Evolutionary conservation across 495 filamentous ascomycete species (phyloP).

Genomic region (Aspergillus bertholletiae): DNA sequence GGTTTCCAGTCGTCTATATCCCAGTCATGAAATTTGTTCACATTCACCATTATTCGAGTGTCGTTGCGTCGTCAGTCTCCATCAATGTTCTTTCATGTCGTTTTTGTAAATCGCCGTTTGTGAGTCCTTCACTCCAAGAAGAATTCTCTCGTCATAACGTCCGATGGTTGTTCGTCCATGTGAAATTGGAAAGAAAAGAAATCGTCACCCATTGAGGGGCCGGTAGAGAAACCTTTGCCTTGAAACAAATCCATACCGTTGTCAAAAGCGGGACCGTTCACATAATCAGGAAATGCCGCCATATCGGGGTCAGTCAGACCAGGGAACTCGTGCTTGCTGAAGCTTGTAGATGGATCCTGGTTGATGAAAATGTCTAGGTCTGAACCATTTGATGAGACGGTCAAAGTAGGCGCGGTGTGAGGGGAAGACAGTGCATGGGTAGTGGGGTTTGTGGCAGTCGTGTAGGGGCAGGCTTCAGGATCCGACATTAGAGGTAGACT

Average conservation of each 20-base stretch:
- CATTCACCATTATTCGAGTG: conserved; percentile 15
- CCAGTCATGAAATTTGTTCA: conserved; percentile 16
- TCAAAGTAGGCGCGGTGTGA: conserved; percentile 36
- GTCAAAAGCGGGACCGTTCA: conserved; percentile 30
- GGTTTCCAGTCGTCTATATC: conserved; percentile 19
- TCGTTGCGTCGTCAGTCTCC: conserved; percentile 14
- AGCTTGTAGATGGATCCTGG: conserved; percentile 31
- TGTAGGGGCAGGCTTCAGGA: conserved; percentile 31
- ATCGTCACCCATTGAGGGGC: conserved; percentile 29
- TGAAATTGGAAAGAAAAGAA: conserved; percentile 35
- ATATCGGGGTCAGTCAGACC: conserved; percentile 26
- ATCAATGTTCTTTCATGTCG: conserved; percentile 12
- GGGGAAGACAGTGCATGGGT: conserved; percentile 36
- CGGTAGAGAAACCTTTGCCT: conserved; percentile 32
- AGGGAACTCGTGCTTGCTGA: conserved; percentile 31
- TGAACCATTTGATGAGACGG: conserved; percentile 35
- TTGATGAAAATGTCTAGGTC: conserved; percentile 48
- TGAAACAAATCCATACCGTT: conserved; percentile 33
- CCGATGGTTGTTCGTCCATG: conserved; percentile 25
- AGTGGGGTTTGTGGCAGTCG: conserved; percentile 25
- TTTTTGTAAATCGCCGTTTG: conserved; percentile 1
- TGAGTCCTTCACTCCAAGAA: conserved; percentile 19
- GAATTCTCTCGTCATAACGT: conserved; percentile 22
- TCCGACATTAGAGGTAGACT: conserved; percentile 24
- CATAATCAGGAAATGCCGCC: conserved; percentile 31